Evolutionary conservation across 2,329 filamentous ascomycete species (phyloP), one percentile per base, ranked within the genome.

Genomic region (Alternaria gansuensis): DNA sequence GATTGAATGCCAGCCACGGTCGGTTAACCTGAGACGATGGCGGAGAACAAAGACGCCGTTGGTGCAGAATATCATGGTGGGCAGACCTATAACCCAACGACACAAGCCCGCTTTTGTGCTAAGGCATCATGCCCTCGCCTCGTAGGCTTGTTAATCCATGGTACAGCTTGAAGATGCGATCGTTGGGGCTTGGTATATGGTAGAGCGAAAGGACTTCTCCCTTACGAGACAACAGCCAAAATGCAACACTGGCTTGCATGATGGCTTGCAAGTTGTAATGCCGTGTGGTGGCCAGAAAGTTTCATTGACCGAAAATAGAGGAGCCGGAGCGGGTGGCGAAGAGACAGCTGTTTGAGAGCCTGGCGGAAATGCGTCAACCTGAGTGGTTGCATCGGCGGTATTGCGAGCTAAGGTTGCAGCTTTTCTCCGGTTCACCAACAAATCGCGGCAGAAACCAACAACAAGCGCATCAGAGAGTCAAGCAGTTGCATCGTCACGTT

Each of bases 1-100:
- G 29, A 54, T 58, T 58, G 43, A 41, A 29, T 33, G 21, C 44
- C 33, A 48, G 34, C 37, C 43, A 44, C 43, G 0, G 33, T 31
- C 33, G 39, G 40, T 67, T 57, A 64, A 70, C 44, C 49, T 71
- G 67, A 68, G 63, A 71, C 69, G 62, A 60, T 66, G 65, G 68
- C 61, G 64, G 44, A 49, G 46, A 26, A 26, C 46, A 50, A 39
- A 36, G 23, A 36, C 21, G 39, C 21, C 36, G 24, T 24, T 52
- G 53, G 37, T 51, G 56, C 51, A 53, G 55, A 24, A 62, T 54
- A 56, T 54, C 57, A 48, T 54, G 31, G 39, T 52, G 13, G 51
- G 43, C 54, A 36, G 44, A 59, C 62, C 48, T 51, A 57, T 57
- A 48, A 56, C 41, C 45, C 54, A 55, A 62, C 51, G 55, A 55